Base-by-base conservation (phyloP, 169 alveolate genomes). In the Theileria parva region DNA sequence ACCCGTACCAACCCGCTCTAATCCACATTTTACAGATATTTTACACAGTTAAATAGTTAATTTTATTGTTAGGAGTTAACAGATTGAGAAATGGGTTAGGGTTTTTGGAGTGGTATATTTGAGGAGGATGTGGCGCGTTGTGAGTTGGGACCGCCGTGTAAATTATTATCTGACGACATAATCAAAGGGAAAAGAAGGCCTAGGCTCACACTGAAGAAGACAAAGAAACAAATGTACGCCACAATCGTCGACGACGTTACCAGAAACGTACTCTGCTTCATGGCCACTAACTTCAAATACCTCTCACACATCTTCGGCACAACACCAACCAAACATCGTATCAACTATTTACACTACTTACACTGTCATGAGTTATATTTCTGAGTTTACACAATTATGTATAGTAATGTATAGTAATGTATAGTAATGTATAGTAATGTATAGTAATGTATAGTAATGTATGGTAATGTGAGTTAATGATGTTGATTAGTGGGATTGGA, bases 221-320 rank as follows among this genome's bases (percentile, higher is more conserved):
- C 94, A 21, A 48, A 89, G 32, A 80, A 77, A 50, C 94, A 89
- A 67, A 89, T 89, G 74, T 89, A 79, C 61, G 92, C 92, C 12
- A 73, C 94, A 0, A 77, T 89, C 25, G 83, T 89, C 17, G 94
- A 89, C 57, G 94, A 89, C 30, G 85, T 83, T 55, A 74, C 83
- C 21, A 37, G 79, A 27, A 85, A 81, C 9, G 80, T 81, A 21
- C 85, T 77, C 28, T 89, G 94, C 50, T 86, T 86, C 39, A 48
- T 86, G 12, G 72, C 92, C 0, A 83, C 94, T 8, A 77, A 80
- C 21, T 85, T 86, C 74, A 80, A 83, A 6, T 78, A 69, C 17
- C 61, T 86, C 27, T 70, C 89, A 0, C 71, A 57, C 28, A 75
- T 89, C 19, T 65, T 89, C 50, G 94, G 94, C 19, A 78, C 89